Evolutionary conservation across 1,139 yeast species (phyloP).

Genomic region (Candida anutae): DNA sequence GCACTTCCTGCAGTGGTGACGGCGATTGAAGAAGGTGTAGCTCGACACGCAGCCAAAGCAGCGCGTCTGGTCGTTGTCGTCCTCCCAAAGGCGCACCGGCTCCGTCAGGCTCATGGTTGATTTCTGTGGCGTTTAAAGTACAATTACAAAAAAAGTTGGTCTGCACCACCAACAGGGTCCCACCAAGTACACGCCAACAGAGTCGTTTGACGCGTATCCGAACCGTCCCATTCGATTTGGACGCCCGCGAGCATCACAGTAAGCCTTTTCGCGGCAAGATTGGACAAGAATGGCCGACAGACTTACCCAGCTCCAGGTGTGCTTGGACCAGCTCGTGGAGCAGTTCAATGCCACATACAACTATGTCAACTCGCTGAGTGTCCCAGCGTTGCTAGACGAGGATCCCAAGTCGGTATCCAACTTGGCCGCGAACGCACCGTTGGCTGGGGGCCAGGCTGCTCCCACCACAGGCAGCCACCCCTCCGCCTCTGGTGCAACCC

Average conservation of each 20-base stretch:
- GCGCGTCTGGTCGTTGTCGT: slow-evolving; percentile 50
- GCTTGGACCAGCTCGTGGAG: slow-evolving; percentile 85
- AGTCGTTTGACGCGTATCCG: too few species aligned
- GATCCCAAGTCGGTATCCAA: slow-evolving; percentile 32
- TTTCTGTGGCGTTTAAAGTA: too few species aligned
- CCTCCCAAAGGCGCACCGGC: slow-evolving; percentile 72
- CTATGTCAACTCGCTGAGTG: slow-evolving; percentile 56
- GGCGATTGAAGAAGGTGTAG: slow-evolving; percentile 64
- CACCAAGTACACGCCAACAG: too few species aligned
- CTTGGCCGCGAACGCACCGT: slow-evolving; percentile 38
- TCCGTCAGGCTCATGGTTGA: too few species aligned
- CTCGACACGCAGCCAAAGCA: slow-evolving; percentile 55
- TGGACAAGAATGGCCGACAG: slow-evolving; percentile 73
- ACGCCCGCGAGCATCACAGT: too few species aligned
- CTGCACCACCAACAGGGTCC: too few species aligned
- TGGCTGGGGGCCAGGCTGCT: slow-evolving; percentile 28
- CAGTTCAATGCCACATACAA: slow-evolving; percentile 89
- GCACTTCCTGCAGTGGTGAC: slow-evolving; percentile 90
- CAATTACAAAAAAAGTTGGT: too few species aligned
- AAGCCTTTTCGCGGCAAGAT: too few species aligned
- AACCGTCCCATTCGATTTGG: too few species aligned
- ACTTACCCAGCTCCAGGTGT: slow-evolving; percentile 83
- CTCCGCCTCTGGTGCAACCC: background rate
- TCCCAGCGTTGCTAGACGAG: slow-evolving; percentile 31
- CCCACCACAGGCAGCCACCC: background rate